Conservation (phyloP, 495 filamentous ascomycete genomes). For the Cercophora samala region DNA sequence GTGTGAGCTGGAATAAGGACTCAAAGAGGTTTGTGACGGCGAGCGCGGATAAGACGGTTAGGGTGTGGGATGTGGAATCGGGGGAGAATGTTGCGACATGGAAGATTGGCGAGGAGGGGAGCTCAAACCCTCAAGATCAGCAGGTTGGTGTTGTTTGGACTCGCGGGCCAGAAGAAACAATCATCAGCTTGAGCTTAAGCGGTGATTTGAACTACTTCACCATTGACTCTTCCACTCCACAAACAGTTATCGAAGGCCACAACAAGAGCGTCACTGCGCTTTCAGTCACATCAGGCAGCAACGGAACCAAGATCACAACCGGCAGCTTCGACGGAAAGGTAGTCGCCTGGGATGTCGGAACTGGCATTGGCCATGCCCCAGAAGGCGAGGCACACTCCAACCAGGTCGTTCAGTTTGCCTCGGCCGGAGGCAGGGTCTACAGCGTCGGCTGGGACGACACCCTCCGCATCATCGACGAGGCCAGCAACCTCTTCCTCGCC, state of each 20-base stretch:
- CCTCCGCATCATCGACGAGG: slow-evolving; percentile 68
- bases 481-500: slow-evolving; percentile 49
- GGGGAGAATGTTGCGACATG: slow-evolving; percentile 75
- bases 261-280: slow-evolving; percentile 87
- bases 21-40: slow-evolving; percentile 87
- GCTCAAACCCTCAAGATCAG: slow-evolving; percentile 71
- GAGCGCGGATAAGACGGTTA: slow-evolving; percentile 89
- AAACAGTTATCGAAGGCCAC: slow-evolving; percentile 79
- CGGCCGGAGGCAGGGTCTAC: slow-evolving; percentile 60
- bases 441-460: slow-evolving; percentile 96
- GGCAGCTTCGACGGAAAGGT: slow-evolving; percentile 89
- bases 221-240: slow-evolving; percentile 63
- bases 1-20: slow-evolving; percentile 84
- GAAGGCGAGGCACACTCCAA: slow-evolving; percentile 79
- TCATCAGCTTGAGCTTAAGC: slow-evolving; percentile 82
- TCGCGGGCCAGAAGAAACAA: slow-evolving; percentile 71
- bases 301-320: slow-evolving; percentile 66
- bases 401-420: slow-evolving; percentile 73
- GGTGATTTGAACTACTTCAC: slow-evolving; percentile 89
- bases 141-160: slow-evolving; percentile 96
- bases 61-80: slow-evolving; percentile 81
- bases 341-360: slow-evolving; percentile 70
- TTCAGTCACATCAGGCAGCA: slow-evolving; percentile 45
- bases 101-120: slow-evolving; percentile 80
- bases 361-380: slow-evolving; percentile 62